Conservation (phyloP, 192 early-diverging fungal genomes). For the Backusella morwellensis region DNA sequence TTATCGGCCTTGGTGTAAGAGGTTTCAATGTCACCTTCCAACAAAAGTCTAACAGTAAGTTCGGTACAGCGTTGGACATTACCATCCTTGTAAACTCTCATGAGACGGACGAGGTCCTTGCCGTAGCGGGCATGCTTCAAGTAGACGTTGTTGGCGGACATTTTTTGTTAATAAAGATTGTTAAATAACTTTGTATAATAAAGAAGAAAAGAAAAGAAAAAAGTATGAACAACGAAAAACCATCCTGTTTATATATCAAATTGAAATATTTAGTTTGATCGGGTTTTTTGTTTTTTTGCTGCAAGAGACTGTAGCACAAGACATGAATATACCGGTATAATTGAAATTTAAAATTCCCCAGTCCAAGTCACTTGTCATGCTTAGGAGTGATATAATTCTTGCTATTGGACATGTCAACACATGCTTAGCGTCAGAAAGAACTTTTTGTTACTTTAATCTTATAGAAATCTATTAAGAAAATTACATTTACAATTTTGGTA, state of each 20-base stretch:
- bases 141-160: slow-evolving; percentile 29
- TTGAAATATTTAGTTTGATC: neutral
- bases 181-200: neutral
- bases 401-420: neutral
- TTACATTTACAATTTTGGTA: neutral
- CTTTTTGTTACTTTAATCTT: neutral
- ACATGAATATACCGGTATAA: neutral
- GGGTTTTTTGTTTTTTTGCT: neutral
- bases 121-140: slow-evolving; percentile 65
- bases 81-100: slow-evolving; percentile 65
- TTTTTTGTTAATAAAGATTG: slow-evolving; percentile 1
- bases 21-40: slow-evolving; percentile 54
- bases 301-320: neutral
- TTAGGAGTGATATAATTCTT: neutral
- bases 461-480: neutral
- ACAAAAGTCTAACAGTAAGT: slow-evolving; percentile 60
- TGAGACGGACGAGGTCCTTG: slow-evolving; percentile 71
- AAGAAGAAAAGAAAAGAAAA: neutral
- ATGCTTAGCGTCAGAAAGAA: neutral
- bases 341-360: neutral
- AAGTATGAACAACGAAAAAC: neutral
- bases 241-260: neutral
- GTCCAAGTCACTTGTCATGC: neutral
- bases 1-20: slow-evolving; percentile 80
- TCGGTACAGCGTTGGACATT: slow-evolving; percentile 67